A percentile compares a stretch with the other conserved stretches of the same genome.
phyloP scores from a whole-genome alignment of 1,139 yeast genomes.

The Taphrina wiesneri region DNA sequence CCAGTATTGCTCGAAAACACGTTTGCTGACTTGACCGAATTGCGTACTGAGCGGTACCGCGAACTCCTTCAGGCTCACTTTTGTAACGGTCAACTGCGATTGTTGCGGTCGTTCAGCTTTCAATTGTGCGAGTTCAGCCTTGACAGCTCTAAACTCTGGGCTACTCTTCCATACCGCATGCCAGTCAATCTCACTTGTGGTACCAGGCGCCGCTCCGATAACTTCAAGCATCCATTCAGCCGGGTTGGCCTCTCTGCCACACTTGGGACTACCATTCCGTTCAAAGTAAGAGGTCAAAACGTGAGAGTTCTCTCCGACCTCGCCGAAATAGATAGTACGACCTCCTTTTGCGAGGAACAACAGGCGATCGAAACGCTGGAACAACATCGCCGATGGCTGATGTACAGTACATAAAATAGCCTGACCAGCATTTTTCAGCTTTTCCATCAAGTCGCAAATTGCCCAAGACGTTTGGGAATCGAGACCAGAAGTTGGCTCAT shows the following conservation, averaged over 20 bases:
- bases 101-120: constrained; percentile 3
- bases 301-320: constrained; percentile 64
- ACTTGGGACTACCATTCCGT: constrained; percentile 61
- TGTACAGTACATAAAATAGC: constrained; percentile 82
- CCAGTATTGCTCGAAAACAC: constrained; percentile 62
- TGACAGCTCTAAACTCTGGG: constrained; percentile 53
- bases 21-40: constrained; percentile 51
- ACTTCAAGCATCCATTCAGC: constrained; percentile 84
- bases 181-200: constrained; percentile 64
- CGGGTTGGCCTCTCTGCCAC: constrained; percentile 71
- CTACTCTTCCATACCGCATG: constrained; percentile 67
- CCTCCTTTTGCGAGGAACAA: constrained; percentile 74
- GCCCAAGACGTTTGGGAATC: constrained; percentile 94
- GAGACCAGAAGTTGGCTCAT: constrained; percentile 91
- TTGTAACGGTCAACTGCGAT: neutral
- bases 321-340: constrained; percentile 77
- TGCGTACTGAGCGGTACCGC: constrained; percentile 54
- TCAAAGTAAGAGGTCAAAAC: constrained; percentile 70
- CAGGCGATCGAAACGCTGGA: constrained; percentile 75
- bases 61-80: constrained; percentile 8
- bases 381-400: constrained; percentile 76
- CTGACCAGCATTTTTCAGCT: constrained; percentile 74
- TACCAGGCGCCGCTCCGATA: constrained; percentile 79
- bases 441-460: constrained; percentile 71
- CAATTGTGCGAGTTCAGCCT: constrained; percentile 41